phyloP scores from a whole-genome alignment of 139 green algal genomes.

The Choricystis sp. region DNA sequence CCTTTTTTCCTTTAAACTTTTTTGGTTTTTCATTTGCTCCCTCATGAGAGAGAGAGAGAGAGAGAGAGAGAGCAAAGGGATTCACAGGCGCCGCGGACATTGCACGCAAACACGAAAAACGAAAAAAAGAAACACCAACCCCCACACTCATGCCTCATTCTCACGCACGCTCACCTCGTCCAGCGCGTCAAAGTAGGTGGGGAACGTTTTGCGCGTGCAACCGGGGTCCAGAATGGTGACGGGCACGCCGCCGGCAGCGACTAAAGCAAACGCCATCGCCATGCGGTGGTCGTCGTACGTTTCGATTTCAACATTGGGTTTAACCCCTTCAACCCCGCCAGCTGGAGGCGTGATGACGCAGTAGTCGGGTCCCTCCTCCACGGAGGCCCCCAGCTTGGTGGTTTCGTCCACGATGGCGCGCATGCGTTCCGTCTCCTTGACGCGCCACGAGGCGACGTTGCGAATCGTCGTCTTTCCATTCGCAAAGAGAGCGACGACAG shows the following conservation, averaged over 20 bases:
- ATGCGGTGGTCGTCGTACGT: constrained; percentile 95
- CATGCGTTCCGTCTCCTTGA: constrained; percentile 99
- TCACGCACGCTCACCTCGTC: too few relatives aligned
- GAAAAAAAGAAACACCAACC: too few relatives aligned
- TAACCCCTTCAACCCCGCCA: constrained; percentile 2
- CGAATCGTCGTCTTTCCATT: constrained; percentile 78
- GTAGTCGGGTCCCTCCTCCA: constrained; percentile 85
- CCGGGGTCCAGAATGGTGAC: constrained; percentile 79
- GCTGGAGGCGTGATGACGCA: constrained; percentile 86
- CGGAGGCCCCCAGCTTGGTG: constrained; percentile 66
- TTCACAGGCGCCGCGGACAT: too few relatives aligned
- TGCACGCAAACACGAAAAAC: too few relatives aligned
- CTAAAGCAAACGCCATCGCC: constrained; percentile 86
- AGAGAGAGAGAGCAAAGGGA: too few relatives aligned
- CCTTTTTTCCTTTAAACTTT: too few relatives aligned
- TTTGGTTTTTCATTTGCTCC: too few relatives aligned
- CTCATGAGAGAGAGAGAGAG: too few relatives aligned
- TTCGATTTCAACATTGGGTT: constrained; percentile 44
- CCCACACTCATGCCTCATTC: too few relatives aligned
- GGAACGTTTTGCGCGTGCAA: constrained; percentile 88
- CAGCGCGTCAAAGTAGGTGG: constrained; percentile 80
- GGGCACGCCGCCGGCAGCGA: constrained; percentile 44
- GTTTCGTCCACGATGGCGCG: constrained; percentile 89
- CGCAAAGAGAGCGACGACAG: constrained; percentile 88
- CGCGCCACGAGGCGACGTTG: constrained; percentile 94